Evolutionary conservation across 2,329 filamentous ascomycete species (phyloP).

Genomic region (Fusarium fujikuroi): DNA sequence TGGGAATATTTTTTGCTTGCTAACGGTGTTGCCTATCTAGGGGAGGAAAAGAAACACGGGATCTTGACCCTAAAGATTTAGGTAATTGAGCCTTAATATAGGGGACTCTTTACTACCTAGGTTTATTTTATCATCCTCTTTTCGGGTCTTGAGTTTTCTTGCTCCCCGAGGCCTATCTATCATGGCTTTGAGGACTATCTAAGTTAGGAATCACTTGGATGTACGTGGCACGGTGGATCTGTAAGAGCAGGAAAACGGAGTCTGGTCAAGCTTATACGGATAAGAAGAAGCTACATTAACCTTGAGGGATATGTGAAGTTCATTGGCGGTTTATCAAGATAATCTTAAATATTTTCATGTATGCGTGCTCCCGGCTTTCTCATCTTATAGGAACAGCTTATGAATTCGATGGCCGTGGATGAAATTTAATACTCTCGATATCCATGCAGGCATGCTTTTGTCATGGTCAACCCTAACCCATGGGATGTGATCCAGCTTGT

Average conservation of each 20-base stretch:
- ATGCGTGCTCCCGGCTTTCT: background rate
- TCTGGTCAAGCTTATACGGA: background rate
- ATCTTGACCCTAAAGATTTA: no score
- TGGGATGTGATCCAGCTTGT: constrained; percentile 13
- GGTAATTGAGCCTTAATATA: no score
- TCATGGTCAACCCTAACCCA: constrained; percentile 35
- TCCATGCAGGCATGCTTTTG: background rate
- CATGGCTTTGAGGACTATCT: background rate
- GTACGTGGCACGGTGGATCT: constrained; percentile 24
- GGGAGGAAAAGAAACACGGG: no score
- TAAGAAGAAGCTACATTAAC: background rate
- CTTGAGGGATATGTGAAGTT: background rate
- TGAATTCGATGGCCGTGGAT: background rate
- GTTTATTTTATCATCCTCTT: no score
- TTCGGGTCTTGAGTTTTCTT: background rate
- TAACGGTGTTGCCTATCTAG: background rate
- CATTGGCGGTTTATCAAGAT: background rate
- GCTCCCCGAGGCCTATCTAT: background rate
- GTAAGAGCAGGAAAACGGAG: background rate
- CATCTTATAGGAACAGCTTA: background rate
- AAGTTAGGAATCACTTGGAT: constrained; percentile 6
- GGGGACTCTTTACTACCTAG: no score
- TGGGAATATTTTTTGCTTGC: background rate
- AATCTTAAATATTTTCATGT: background rate
- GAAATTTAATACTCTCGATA: background rate